phyloP scores from a whole-genome alignment of 140 eudicot species.

The Anethum foeniculum region DNA sequence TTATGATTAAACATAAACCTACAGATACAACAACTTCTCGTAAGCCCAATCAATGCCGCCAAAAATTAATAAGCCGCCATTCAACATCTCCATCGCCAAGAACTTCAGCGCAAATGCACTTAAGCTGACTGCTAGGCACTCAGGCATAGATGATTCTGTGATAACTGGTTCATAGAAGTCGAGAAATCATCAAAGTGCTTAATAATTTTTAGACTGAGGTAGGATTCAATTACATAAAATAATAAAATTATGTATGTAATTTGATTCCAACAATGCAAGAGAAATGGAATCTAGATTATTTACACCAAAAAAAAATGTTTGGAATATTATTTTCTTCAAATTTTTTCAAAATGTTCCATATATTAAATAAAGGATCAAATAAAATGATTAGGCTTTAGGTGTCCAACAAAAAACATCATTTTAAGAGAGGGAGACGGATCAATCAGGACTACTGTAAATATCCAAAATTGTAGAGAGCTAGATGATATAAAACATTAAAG shows the following conservation, averaged over 20 bases:
- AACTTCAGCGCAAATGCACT: slow-evolving; percentile 35
- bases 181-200: background rate
- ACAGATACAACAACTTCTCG: background rate
- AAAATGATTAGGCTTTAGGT: background rate
- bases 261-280: slow-evolving; percentile 5
- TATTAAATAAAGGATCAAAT: background rate
- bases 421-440: background rate
- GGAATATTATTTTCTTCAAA: background rate
- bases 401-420: background rate
- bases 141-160: slow-evolving; percentile 21
- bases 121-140: slow-evolving; percentile 30
- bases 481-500: background rate
- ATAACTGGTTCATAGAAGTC: slow-evolving; percentile 19
- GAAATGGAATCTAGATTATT: background rate
- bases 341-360: background rate
- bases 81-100: slow-evolving; percentile 8
- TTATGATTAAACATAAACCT: too few species aligned
- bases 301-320: background rate
- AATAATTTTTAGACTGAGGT: background rate
- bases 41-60: slow-evolving; percentile 12
- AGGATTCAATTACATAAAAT: background rate
- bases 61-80: slow-evolving; percentile 9
- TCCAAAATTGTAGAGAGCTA: background rate
- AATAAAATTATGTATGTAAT: background rate
- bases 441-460: background rate